These are phyloP conservation scores for Lactarius akahatsu DNA, from an alignment of 768 basidiomycete genomes.

Conservation along the genomic window DNA sequence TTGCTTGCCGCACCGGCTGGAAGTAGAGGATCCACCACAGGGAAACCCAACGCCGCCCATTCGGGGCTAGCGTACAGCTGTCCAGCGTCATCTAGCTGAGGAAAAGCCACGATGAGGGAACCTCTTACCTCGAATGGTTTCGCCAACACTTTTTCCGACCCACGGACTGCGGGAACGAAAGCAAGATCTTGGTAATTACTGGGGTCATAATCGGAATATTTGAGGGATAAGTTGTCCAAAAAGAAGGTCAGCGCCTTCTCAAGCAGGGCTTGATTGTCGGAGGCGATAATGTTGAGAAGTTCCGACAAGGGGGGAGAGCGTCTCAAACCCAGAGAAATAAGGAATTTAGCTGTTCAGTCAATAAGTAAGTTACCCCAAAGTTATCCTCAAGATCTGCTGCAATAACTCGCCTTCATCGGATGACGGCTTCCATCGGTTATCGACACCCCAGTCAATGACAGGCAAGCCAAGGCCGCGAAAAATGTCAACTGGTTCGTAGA, in stretches of 20 bases:
- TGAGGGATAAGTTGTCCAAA: constrained; percentile 63
- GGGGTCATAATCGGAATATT: constrained; percentile 62
- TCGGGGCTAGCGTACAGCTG: constrained; percentile 70
- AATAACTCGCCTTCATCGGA: constrained; percentile 77
- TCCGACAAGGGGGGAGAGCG: constrained; percentile 65
- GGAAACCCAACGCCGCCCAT: constrained; percentile 77
- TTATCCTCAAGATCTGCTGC: neutral
- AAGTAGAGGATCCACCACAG: constrained; percentile 55
- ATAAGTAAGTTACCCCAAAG: constrained; percentile 9
- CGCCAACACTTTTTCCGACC: constrained; percentile 53
- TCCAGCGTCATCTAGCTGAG: neutral
- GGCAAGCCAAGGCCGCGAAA: constrained; percentile 76
- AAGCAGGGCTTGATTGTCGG: constrained; percentile 50
- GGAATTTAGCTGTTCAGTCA: constrained; percentile 62
- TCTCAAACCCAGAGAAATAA: constrained; percentile 68
- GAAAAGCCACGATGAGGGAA: neutral
- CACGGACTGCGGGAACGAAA: constrained; percentile 75
- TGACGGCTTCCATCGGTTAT: constrained; percentile 72
- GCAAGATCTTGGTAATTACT: constrained; percentile 53
- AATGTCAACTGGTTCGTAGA: constrained; percentile 81
- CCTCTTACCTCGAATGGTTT: constrained; percentile 60
- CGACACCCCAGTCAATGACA: constrained; percentile 81
- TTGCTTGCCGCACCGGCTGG: constrained; percentile 56
- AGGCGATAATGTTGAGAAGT: constrained; percentile 68
- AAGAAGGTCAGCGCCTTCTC: constrained; percentile 75